phyloP scores from a whole-genome alignment of 345 rosid species.

The Eucalyptus erythrocorys region DNA sequence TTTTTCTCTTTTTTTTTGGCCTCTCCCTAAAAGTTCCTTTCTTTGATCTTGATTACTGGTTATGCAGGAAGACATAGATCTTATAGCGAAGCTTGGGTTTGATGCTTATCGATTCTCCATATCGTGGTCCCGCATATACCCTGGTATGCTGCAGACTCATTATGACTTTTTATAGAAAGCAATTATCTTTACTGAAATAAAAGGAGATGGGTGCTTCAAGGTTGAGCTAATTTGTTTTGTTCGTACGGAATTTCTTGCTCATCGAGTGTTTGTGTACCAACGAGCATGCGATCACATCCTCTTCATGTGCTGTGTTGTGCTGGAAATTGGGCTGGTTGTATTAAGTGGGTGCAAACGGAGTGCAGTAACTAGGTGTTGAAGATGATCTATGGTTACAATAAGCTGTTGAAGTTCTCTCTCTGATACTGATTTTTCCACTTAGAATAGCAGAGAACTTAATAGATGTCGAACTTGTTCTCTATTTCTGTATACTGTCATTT shows the following conservation, averaged over 20 bases:
- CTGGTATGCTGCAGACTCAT: constrained; percentile 29
- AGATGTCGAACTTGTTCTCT: background rate
- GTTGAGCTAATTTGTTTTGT: background rate
- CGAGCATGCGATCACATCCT: background rate
- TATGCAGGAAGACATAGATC: constrained; percentile 73
- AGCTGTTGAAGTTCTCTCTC: background rate
- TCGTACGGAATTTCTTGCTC: background rate
- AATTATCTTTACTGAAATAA: background rate
- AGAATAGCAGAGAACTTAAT: background rate
- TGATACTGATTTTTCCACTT: background rate
- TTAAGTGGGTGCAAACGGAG: background rate
- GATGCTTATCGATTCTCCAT: constrained; percentile 83
- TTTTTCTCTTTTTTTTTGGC: background rate
- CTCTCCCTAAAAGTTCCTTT: background rate
- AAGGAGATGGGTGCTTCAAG: background rate
- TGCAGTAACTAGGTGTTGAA: background rate
- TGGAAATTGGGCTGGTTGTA: background rate
- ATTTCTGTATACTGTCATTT: background rate
- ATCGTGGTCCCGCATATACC: constrained; percentile 90
- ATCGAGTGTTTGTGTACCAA: background rate
- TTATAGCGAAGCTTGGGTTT: constrained; percentile 62
- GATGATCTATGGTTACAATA: background rate
- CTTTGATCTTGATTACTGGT: background rate
- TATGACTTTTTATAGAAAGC: background rate
- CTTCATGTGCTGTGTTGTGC: background rate